phyloP scores from a whole-genome alignment of 495 filamentous ascomycete species.

The Podospora tetraspora region DNA sequence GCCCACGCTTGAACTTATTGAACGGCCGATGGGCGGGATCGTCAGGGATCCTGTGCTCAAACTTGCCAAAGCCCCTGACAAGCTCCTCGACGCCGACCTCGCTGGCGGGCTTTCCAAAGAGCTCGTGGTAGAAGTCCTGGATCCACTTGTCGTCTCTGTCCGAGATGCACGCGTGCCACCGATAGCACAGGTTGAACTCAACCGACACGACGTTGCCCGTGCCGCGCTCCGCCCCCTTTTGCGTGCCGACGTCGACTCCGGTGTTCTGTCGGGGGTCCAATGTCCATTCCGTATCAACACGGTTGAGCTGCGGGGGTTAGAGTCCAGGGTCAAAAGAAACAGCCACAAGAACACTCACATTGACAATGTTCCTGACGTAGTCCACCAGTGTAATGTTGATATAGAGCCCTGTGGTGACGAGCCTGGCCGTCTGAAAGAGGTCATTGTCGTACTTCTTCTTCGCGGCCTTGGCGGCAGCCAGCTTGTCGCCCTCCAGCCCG shows the following conservation, averaged over 20 bases:
- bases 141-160: constrained; percentile 71
- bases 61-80: constrained; percentile 52
- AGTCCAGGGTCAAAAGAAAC: not conserved
- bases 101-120: constrained; percentile 58
- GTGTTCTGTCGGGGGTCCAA: constrained; percentile 65
- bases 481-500: constrained; percentile 43
- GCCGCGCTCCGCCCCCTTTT: constrained; percentile 48
- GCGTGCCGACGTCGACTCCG: constrained; percentile 52
- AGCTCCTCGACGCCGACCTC: constrained; percentile 54
- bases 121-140: constrained; percentile 53
- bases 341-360: constrained; percentile 29
- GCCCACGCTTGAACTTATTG: constrained; percentile 53
- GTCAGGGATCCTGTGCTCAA: constrained; percentile 50
- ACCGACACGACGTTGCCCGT: constrained; percentile 71
- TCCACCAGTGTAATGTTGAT: constrained; percentile 80
- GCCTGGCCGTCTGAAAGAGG: constrained; percentile 74
- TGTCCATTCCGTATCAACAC: constrained; percentile 71
- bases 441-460: constrained; percentile 75
- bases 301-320: constrained; percentile 48
- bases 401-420: constrained; percentile 77
- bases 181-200: constrained; percentile 65
- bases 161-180: constrained; percentile 77
- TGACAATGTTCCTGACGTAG: constrained; percentile 80
- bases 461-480: constrained; percentile 38
- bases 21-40: constrained; percentile 64